Evolutionary conservation across 305 asterid genomes (phyloP).

Genomic region (Plantago lanceolata): DNA sequence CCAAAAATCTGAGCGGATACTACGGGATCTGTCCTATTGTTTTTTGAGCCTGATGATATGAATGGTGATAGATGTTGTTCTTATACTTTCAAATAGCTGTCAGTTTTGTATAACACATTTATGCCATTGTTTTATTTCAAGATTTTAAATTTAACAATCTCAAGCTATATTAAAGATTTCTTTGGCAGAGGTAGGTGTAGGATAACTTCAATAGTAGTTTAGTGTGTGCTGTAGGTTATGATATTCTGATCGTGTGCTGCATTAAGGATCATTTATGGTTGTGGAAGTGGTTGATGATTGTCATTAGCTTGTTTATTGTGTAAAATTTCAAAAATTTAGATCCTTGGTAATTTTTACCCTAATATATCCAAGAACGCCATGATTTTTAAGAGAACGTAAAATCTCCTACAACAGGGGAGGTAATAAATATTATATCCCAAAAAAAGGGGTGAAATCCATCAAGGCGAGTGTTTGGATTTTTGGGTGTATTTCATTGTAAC

Average conservation of each 20-base stretch:
- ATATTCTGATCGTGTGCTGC: not conserved
- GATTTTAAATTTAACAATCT: not conserved
- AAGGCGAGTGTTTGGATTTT: too few relatives aligned
- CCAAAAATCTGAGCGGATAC: not conserved
- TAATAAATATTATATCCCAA: too few relatives aligned
- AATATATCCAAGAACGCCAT: not conserved
- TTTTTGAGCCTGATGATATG: not conserved
- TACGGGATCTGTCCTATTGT: not conserved
- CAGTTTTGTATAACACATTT: not conserved
- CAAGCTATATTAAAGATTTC: not conserved
- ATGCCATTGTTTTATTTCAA: not conserved
- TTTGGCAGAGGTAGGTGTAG: not conserved
- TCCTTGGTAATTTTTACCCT: not conserved
- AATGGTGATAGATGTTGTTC: not conserved
- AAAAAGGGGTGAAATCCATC: too few relatives aligned
- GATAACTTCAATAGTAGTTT: not conserved
- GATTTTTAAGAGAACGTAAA: too few relatives aligned
- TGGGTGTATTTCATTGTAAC: not conserved
- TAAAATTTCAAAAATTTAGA: too few relatives aligned
- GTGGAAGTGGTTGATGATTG: not conserved
- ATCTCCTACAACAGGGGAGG: too few relatives aligned
- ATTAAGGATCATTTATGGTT: not conserved
- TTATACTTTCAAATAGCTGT: not conserved
- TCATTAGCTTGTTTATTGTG: not conserved
- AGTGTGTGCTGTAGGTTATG: not conserved